phyloP scores from a whole-genome alignment of 371 early-diverging fungal genomes.

The Lichtheimia hyalospora region DNA sequence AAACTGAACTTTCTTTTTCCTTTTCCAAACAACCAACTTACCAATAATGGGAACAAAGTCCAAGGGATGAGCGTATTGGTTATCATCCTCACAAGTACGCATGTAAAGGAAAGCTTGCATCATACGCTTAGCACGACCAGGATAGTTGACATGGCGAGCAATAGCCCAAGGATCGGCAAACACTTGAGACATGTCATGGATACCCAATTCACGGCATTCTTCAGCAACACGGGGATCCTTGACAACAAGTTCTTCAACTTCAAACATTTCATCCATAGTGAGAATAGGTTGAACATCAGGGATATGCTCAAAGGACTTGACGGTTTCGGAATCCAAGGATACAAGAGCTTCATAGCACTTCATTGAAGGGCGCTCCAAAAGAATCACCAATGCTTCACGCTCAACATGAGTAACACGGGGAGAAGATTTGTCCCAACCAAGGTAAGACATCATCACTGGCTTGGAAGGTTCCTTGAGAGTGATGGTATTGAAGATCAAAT shows the following conservation, averaged over 20 bases:
- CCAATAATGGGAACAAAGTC: constrained; percentile 56
- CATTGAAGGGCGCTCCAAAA: constrained; percentile 39
- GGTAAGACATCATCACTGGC: constrained; percentile 41
- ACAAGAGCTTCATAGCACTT: constrained; percentile 45
- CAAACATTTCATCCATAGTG: constrained; percentile 54
- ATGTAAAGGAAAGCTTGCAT: constrained; percentile 57
- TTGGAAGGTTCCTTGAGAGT: constrained; percentile 51
- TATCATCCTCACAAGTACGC: constrained; percentile 54
- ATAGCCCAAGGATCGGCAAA: constrained; percentile 55
- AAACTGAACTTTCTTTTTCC: background rate
- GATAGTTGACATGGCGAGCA: constrained; percentile 44
- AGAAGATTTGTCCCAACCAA: constrained; percentile 42
- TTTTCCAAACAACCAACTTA: constrained; percentile 4
- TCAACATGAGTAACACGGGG: constrained; percentile 37
- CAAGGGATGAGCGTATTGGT: constrained; percentile 56
- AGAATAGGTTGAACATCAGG: constrained; percentile 52
- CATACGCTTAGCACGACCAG: constrained; percentile 42
- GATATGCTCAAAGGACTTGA: constrained; percentile 38
- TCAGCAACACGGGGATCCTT: constrained; percentile 38
- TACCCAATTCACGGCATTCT: constrained; percentile 48
- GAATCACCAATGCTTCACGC: constrained; percentile 47
- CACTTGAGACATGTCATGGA: constrained; percentile 47
- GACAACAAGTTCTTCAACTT: constrained; percentile 44
- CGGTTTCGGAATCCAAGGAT: constrained; percentile 21
- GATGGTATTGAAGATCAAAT: constrained; percentile 53